These are phyloP conservation scores for Rhizopus arrhizus DNA, from an alignment of 371 early-diverging fungal genomes.

Conservation along the genomic window DNA sequence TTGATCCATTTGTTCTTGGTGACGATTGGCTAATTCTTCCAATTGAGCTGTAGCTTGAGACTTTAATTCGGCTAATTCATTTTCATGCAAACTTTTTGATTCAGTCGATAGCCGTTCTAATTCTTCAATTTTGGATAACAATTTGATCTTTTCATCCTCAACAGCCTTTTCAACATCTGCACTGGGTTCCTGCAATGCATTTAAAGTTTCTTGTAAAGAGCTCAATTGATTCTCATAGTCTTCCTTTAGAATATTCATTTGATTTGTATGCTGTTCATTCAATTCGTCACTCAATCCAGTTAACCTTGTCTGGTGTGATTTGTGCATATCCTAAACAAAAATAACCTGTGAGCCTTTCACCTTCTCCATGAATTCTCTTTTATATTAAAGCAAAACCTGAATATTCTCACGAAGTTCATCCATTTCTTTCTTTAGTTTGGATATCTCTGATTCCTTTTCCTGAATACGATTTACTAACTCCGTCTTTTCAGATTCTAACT, in stretches of 20 bases:
- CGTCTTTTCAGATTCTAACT: conserved; percentile 25
- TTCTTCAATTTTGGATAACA: conserved; percentile 25
- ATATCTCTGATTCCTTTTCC: conserved; percentile 27
- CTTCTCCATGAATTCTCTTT: conserved; percentile 13
- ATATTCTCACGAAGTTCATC: conserved; percentile 33
- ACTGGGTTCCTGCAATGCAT: conserved; percentile 20
- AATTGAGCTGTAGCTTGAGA: conserved; percentile 12
- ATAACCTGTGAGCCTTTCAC: conserved; percentile 17
- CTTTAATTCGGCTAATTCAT: conserved; percentile 20
- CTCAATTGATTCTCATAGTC: conserved; percentile 25
- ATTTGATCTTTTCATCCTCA: conserved; percentile 22
- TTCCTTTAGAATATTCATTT: conserved; percentile 19
- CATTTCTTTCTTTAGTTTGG: conserved; percentile 26
- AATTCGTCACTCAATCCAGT: conserved; percentile 25
- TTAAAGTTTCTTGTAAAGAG: conserved; percentile 19
- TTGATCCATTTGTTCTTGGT: conserved; percentile 17
- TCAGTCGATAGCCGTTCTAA: conserved; percentile 17
- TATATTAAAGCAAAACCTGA: conserved; percentile 11
- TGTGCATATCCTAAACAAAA: conserved; percentile 27
- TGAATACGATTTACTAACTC: conserved; percentile 20
- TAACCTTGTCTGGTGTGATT: conserved; percentile 31
- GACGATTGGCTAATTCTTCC: conserved; percentile 14
- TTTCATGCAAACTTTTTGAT: conserved; percentile 9
- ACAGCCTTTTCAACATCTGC: conserved; percentile 15
- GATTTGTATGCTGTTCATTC: conserved; percentile 25